These are phyloP conservation scores for Lepidium aucheri DNA, from an alignment of 345 rosid species.

Conservation along the genomic window DNA sequence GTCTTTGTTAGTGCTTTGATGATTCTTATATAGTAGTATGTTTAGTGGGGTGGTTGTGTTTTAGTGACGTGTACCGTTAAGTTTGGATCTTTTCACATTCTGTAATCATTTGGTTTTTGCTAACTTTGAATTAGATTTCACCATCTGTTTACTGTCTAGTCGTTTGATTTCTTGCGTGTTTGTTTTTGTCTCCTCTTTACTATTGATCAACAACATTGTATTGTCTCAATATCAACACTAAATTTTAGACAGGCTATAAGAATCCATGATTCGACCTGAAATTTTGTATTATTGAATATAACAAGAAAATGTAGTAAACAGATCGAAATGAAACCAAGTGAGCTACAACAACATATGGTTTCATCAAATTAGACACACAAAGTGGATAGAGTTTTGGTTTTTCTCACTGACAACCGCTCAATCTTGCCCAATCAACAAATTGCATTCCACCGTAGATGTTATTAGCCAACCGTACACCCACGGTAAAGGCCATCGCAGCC, in stretches of 20 bases:
- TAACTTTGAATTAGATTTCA: constrained; percentile 23
- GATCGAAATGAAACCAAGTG: not conserved
- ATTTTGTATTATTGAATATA: not conserved
- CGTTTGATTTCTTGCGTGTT: constrained; percentile 2
- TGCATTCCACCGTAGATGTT: constrained; percentile 87
- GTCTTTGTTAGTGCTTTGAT: constrained; percentile 11
- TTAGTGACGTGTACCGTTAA: constrained; percentile 12
- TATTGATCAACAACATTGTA: not conserved
- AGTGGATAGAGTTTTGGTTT: not conserved
- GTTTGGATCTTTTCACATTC: not conserved
- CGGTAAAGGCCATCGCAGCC: constrained; percentile 72
- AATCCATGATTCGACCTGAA: not conserved
- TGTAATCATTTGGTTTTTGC: constrained; percentile 20
- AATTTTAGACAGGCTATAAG: not conserved
- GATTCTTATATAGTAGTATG: constrained; percentile 14
- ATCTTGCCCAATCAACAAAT: constrained; percentile 88
- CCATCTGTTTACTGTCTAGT: constrained; percentile 11
- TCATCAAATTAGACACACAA: not conserved
- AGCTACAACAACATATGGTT: constrained; percentile 1
- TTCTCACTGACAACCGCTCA: constrained; percentile 51
- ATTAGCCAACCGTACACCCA: constrained; percentile 79
- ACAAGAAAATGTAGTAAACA: not conserved
- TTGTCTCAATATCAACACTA: not conserved
- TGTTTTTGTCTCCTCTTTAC: not conserved
- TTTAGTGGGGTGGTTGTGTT: constrained; percentile 29